A percentile compares a stretch with the other conserved stretches of the same genome.
These are phyloP conservation scores for Asterochloris erici DNA, from an alignment of 139 green algal species.

Conservation along the genomic window DNA sequence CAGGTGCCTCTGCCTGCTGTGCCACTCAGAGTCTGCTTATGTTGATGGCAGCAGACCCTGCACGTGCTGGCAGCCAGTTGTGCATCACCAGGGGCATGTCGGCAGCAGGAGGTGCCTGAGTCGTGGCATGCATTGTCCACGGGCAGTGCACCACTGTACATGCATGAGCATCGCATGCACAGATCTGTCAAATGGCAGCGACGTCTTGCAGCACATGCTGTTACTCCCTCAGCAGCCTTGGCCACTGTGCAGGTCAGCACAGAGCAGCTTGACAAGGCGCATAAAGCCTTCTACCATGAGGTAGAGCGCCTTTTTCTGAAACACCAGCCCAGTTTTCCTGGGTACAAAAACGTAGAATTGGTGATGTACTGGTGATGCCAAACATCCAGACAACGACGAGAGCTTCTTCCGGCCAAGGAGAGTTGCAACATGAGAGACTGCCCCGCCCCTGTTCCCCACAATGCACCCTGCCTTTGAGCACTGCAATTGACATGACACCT, in stretches of 20 bases:
- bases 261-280: constrained; percentile 46
- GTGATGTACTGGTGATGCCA: constrained; percentile 24
- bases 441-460: neutral
- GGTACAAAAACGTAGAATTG: constrained; percentile 37
- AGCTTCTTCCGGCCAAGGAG: too few relatives aligned
- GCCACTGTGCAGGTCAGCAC: constrained; percentile 19
- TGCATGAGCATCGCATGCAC: neutral
- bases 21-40: neutral
- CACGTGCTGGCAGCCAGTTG: neutral
- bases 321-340: constrained; percentile 46
- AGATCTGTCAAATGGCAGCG: neutral
- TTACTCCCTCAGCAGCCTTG: neutral
- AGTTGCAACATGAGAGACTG: too few relatives aligned
- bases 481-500: too few relatives aligned
- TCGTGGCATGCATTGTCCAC: neutral
- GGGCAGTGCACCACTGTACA: neutral
- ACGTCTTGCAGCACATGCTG: neutral
- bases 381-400: too few relatives aligned
- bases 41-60: neutral
- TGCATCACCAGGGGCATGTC: neutral
- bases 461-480: neutral
- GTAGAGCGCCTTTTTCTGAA: constrained; percentile 44
- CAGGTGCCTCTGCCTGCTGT: neutral
- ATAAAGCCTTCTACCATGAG: constrained; percentile 52
- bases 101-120: neutral